Evolutionary conservation across 371 early-diverging fungal genomes (phyloP).

Genomic region (Phascolomyces articulosus): DNA sequence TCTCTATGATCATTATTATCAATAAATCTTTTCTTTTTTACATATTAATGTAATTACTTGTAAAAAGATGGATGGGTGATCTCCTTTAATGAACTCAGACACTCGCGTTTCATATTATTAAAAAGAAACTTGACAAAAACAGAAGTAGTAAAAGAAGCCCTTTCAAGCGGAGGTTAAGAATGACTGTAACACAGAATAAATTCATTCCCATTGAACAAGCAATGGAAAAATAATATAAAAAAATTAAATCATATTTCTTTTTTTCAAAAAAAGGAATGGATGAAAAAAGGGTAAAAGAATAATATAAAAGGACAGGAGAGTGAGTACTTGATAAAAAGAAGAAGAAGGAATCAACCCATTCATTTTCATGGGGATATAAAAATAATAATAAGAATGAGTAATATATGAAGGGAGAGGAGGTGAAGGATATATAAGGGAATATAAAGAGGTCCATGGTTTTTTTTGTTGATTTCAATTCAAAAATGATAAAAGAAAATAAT

Average conservation of each 20-base stretch:
- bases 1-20: too few relatives aligned
- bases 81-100: too few relatives aligned
- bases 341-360: not conserved
- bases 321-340: not conserved
- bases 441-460: not conserved
- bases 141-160: too few relatives aligned
- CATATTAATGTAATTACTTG: too few relatives aligned
- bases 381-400: not conserved
- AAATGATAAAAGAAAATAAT: not conserved
- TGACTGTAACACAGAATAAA: not conserved
- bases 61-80: too few relatives aligned
- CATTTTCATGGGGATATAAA: too few relatives aligned
- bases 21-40: too few relatives aligned
- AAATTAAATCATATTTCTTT: constrained; percentile 4
- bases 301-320: constrained; percentile 3
- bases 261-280: not conserved
- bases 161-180: too few relatives aligned
- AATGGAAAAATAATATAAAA: constrained; percentile 3
- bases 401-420: not conserved
- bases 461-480: too few relatives aligned
- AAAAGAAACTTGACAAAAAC: too few relatives aligned
- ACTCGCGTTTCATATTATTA: too few relatives aligned
- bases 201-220: constrained; percentile 8
- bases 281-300: not conserved
- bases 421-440: not conserved